Evolutionary conservation across 345 rosid genomes (phyloP).

Genomic region (Trapa incisa): DNA sequence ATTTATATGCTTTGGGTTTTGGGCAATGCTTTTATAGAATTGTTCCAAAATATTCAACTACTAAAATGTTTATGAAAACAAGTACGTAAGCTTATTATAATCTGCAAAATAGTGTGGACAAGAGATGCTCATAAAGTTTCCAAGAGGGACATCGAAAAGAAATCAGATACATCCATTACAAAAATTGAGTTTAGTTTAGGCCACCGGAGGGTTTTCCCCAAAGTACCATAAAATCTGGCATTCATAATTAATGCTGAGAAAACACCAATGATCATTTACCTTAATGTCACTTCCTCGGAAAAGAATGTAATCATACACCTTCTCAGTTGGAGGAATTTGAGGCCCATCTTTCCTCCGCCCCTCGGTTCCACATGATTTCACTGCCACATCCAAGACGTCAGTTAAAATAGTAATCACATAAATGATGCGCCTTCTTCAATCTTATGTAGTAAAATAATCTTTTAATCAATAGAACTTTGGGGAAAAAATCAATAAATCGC

Average conservation of each 20-base stretch:
- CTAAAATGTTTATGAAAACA: not conserved
- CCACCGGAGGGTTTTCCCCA: not conserved
- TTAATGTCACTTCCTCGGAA: conserved; percentile 70
- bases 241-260: not conserved
- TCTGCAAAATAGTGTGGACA: not conserved
- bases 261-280: conserved; percentile 19
- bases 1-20: not conserved
- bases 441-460: not conserved
- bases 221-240: not conserved
- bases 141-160: not conserved
- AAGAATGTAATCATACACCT: conserved; percentile 57
- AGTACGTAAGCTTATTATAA: not conserved
- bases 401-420: not conserved
- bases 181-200: not conserved
- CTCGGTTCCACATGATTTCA: conserved; percentile 66
- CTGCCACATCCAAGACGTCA: conserved; percentile 16
- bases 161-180: not conserved
- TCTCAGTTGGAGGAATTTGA: conserved; percentile 52
- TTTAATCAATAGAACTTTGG: not conserved
- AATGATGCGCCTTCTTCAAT: not conserved
- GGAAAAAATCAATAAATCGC: not conserved
- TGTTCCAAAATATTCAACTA: not conserved
- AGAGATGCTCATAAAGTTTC: not conserved
- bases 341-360: conserved; percentile 67
- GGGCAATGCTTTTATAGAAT: not conserved